Evolutionary conservation across 345 rosid species (phyloP).

Genomic region (Noccaea bulbosa): DNA sequence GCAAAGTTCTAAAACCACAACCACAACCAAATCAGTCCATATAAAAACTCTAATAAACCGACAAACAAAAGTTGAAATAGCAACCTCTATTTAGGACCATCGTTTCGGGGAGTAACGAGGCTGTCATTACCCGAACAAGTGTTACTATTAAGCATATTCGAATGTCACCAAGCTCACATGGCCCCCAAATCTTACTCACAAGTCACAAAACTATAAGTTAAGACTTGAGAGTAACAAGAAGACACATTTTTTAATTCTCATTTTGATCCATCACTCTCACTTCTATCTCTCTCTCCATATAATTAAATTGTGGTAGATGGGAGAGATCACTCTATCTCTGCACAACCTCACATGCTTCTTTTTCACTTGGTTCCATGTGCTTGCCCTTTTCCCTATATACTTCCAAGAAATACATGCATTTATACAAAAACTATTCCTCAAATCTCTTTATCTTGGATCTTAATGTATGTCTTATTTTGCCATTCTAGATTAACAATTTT

Average conservation of each 20-base stretch:
- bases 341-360: slow-evolving; percentile 47
- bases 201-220: slow-evolving; percentile 26
- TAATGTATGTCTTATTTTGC: slow-evolving; percentile 27
- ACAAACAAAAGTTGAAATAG: not conserved
- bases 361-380: slow-evolving; percentile 45
- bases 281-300: slow-evolving; percentile 41
- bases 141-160: slow-evolving; percentile 26
- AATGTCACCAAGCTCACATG: slow-evolving; percentile 34
- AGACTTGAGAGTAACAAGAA: slow-evolving; percentile 9
- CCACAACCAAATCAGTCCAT: not conserved
- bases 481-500: not conserved
- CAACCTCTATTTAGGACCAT: slow-evolving; percentile 7
- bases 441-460: slow-evolving; percentile 32
- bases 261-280: slow-evolving; percentile 43
- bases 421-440: slow-evolving; percentile 8
- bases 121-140: slow-evolving; percentile 23
- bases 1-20: not conserved
- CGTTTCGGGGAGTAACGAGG: slow-evolving; percentile 2
- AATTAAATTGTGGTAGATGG: slow-evolving; percentile 44
- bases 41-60: not conserved
- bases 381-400: slow-evolving; percentile 26
- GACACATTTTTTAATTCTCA: slow-evolving; percentile 34
- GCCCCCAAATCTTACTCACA: slow-evolving; percentile 39
- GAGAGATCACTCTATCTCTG: slow-evolving; percentile 40
- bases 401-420: slow-evolving; percentile 36